Conservation (phyloP, 345 rosid genomes). For the Aquilaria malaccensis region DNA sequence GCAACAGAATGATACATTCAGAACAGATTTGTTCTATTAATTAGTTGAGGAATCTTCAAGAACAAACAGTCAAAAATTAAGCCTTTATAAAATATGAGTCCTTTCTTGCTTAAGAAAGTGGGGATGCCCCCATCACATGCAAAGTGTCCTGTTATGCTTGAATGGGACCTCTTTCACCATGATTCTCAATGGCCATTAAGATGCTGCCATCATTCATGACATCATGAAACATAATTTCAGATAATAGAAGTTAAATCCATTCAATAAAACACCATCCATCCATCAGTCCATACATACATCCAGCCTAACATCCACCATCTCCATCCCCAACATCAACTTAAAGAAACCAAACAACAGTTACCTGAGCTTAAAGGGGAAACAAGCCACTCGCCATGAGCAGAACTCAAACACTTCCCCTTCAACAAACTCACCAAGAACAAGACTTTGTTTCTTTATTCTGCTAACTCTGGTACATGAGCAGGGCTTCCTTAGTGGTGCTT, state of each 20-base stretch:
- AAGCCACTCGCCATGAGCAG: conserved; percentile 3
- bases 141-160: no score
- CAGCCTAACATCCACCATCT: conserved; percentile 11
- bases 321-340: conserved; percentile 17
- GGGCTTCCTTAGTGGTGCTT: conserved; percentile 50
- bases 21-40: no score
- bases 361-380: neutral
- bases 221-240: conserved; percentile 10
- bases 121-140: no score
- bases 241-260: conserved; percentile 12
- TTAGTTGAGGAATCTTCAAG: no score
- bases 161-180: neutral
- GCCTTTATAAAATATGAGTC: no score
- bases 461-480: neutral
- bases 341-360: neutral
- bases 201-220: conserved; percentile 11
- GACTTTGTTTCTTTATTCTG: conserved; percentile 23
- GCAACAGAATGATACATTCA: no score
- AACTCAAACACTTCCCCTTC: conserved; percentile 2
- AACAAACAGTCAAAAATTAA: no score
- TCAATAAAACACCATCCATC: conserved; percentile 18
- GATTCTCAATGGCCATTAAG: conserved; percentile 1
- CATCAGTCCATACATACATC: conserved; percentile 18
- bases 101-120: no score
- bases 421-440: conserved; percentile 7